Evolutionary conservation across 257 asterid species (phyloP).

Genomic region (Lycium barbarum): DNA sequence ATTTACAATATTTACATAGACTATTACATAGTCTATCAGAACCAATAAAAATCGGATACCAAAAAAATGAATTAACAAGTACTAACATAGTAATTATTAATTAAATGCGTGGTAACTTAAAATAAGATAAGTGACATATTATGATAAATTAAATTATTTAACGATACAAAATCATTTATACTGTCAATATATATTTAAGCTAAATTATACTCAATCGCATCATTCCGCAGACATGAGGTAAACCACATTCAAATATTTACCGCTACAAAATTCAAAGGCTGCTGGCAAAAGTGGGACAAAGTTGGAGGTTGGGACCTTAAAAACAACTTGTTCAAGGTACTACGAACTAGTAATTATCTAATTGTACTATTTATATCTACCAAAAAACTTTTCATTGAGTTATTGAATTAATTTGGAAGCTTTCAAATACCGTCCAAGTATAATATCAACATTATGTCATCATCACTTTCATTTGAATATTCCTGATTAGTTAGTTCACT

Average conservation of each 20-base stretch:
- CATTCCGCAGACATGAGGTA: background rate
- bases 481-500: background rate
- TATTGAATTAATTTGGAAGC: background rate
- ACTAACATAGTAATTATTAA: too few relatives aligned
- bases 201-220: background rate
- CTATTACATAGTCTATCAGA: too few relatives aligned
- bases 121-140: background rate
- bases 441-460: background rate
- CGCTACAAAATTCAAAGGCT: background rate
- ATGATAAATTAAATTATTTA: background rate
- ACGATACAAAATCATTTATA: background rate
- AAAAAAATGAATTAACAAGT: too few relatives aligned
- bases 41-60: too few relatives aligned
- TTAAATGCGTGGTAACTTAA: too few relatives aligned
- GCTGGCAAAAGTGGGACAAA: slow-evolving; percentile 17
- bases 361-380: background rate
- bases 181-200: too few relatives aligned
- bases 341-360: background rate
- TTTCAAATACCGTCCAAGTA: background rate
- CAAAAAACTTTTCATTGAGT: background rate
- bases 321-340: background rate
- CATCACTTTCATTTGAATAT: slow-evolving; percentile 7
- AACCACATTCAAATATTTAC: background rate
- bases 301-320: background rate
- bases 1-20: too few relatives aligned